phyloP scores from a whole-genome alignment of 805 yeast genomes.

The Yamadazyma philogaea region DNA sequence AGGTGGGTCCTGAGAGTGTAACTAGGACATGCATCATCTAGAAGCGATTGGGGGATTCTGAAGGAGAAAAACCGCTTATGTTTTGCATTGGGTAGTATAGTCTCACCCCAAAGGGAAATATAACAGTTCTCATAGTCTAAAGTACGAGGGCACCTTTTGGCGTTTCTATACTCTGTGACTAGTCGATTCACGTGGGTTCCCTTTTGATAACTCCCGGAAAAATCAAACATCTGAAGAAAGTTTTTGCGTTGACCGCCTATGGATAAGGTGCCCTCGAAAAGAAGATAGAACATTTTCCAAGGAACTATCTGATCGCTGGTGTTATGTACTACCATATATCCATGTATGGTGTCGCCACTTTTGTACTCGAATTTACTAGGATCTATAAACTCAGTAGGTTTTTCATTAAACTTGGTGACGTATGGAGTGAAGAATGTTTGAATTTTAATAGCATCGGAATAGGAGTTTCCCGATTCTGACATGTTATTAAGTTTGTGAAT shows the following conservation, averaged over 20 bases:
- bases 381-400: conserved; percentile 28
- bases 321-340: conserved; percentile 48
- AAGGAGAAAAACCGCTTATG: conserved; percentile 44
- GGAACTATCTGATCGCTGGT: conserved; percentile 39
- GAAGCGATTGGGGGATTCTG: conserved; percentile 33
- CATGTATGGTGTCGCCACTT: conserved; percentile 66
- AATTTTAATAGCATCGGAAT: conserved; percentile 27
- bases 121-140: conserved; percentile 10
- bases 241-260: conserved; percentile 15
- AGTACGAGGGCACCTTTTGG: background rate
- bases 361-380: conserved; percentile 47
- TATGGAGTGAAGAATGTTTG: conserved; percentile 32
- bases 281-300: conserved; percentile 61
- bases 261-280: conserved; percentile 49
- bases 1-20: conserved; percentile 29
- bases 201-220: conserved; percentile 50
- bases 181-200: conserved; percentile 29
- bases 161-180: conserved; percentile 19
- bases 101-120: background rate
- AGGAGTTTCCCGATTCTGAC: conserved; percentile 25
- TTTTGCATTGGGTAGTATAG: conserved; percentile 1
- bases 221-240: conserved; percentile 49
- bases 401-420: conserved; percentile 26
- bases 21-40: conserved; percentile 37
- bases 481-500: conserved; percentile 32